Evolutionary conservation across 805 yeast species (phyloP).

Genomic region (Teunomyces cretensis): DNA sequence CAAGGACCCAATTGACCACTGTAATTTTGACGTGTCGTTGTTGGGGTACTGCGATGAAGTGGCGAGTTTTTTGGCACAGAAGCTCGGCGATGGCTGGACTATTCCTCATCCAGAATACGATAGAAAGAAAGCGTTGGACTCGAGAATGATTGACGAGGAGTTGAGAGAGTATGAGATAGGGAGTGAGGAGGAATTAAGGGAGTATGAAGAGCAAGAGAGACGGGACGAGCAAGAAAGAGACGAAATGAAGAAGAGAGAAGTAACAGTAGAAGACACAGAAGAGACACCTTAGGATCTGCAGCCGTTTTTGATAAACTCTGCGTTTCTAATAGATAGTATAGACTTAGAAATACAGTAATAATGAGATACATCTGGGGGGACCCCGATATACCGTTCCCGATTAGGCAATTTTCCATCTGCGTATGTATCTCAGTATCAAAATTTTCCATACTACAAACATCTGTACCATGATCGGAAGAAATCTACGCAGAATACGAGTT

Average conservation of each 20-base stretch:
- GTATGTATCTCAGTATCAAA: background rate
- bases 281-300: background rate
- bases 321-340: background rate
- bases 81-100: constrained; percentile 28
- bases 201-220: background rate
- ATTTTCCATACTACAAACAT: background rate
- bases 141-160: constrained; percentile 10
- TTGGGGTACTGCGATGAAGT: constrained; percentile 84
- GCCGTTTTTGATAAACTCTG: background rate
- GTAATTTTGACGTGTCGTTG: constrained; percentile 74
- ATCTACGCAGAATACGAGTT: background rate
- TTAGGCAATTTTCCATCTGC: background rate
- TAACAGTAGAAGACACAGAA: background rate
- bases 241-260: background rate
- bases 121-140: constrained; percentile 6
- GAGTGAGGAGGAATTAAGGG: background rate
- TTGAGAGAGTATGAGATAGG: constrained; percentile 13
- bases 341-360: no score
- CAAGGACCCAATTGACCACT: constrained; percentile 70
- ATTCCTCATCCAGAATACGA: constrained; percentile 30
- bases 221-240: background rate
- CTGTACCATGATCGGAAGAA: background rate
- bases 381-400: background rate
- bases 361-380: no score
- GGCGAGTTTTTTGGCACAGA: constrained; percentile 53